These are phyloP conservation scores for Uncinocarpus reesii DNA, from an alignment of 2,329 filamentous ascomycete species.

Conservation along the genomic window DNA sequence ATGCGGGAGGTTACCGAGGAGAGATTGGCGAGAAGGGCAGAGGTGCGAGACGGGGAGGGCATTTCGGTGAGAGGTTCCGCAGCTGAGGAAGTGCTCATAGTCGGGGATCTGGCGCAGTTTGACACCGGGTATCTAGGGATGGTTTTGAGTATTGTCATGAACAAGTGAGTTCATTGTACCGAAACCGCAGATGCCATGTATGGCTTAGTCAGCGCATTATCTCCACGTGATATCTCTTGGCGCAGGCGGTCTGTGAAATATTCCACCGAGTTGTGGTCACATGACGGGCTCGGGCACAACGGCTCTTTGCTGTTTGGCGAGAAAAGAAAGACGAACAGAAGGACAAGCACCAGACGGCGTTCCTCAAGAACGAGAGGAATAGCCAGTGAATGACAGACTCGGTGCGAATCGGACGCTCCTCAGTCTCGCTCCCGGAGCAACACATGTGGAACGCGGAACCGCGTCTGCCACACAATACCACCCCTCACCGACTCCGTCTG, in stretches of 20 bases:
- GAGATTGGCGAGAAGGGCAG: slow-evolving; percentile 53
- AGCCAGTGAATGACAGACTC: background rate
- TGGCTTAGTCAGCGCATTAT: too few species aligned
- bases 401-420: background rate
- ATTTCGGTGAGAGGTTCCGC: slow-evolving; percentile 5
- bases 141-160: too few species aligned
- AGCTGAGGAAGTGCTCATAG: slow-evolving; percentile 2
- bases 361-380: background rate
- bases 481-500: background rate
- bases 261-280: background rate
- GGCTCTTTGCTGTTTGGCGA: background rate
- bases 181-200: too few species aligned
- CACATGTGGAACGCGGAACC: background rate
- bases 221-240: background rate
- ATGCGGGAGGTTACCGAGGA: slow-evolving; percentile 51
- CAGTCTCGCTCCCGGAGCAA: background rate
- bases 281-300: background rate
- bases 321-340: background rate
- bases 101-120: too few species aligned
- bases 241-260: background rate
- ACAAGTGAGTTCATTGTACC: too few species aligned
- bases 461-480: slow-evolving; percentile 8
- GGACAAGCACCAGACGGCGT: background rate
- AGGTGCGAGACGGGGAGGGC: slow-evolving; percentile 41
- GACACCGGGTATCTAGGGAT: too few species aligned